These are phyloP conservation scores for Phlebiopsis flavidoalba DNA, from an alignment of 768 basidiomycete species.

Conservation along the genomic window DNA sequence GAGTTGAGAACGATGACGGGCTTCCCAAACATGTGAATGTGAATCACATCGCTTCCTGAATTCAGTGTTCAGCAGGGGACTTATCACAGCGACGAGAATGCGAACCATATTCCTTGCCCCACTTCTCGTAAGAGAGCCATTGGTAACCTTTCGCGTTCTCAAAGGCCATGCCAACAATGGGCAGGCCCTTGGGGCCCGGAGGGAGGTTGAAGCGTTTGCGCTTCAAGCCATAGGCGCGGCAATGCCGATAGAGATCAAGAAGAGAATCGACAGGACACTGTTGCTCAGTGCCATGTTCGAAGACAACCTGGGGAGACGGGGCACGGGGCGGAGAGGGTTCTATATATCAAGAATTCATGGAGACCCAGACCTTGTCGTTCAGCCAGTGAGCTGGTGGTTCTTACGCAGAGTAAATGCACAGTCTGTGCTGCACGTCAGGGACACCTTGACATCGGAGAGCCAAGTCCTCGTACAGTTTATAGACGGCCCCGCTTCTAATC, in stretches of 20 bases:
- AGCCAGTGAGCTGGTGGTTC: not conserved
- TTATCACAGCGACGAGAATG: not conserved
- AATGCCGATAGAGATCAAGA: not conserved
- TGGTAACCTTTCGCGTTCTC: conserved; percentile 14
- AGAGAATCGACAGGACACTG: not conserved
- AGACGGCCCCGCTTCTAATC: not conserved
- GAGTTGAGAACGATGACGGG: conserved; percentile 20
- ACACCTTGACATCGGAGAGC: not conserved
- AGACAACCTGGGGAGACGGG: not conserved
- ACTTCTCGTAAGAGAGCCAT: conserved; percentile 10
- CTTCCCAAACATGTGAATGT: conserved; percentile 12
- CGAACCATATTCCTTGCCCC: conserved; percentile 15
- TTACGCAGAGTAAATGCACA: not conserved
- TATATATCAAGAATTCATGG: not conserved
- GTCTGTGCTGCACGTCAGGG: not conserved
- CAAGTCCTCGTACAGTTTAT: not conserved
- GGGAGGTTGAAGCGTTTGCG: conserved; percentile 9
- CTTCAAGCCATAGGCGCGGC: not conserved
- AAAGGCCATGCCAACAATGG: conserved; percentile 18
- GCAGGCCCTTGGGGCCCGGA: conserved; percentile 17
- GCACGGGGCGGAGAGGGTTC: not conserved
- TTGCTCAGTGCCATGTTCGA: not conserved
- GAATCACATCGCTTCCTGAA: conserved; percentile 11
- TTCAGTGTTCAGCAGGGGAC: not conserved
- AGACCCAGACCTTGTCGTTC: not conserved